Conservation (phyloP, 2,329 filamentous ascomycete genomes). For the Xylariaceae sp. region DNA sequence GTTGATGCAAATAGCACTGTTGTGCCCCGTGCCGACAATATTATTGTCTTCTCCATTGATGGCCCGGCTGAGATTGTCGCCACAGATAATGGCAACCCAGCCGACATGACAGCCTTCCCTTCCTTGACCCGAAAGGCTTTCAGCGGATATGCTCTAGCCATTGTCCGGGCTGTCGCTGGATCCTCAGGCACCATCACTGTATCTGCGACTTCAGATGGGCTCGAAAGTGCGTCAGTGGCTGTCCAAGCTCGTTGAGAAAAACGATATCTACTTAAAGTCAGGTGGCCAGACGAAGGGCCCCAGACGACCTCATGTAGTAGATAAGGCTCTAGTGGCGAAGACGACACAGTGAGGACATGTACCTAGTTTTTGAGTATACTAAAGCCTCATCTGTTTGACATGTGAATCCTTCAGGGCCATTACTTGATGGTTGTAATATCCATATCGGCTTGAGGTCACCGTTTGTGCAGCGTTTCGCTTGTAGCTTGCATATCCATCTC, state of each 20-base stretch:
- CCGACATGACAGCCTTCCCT: conserved; percentile 41
- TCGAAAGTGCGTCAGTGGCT: conserved; percentile 15
- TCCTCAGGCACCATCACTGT: conserved; percentile 24
- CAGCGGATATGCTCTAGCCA: conserved; percentile 37
- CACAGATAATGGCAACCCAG: conserved; percentile 50
- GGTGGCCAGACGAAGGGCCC: too few species aligned
- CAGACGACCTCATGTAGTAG: too few species aligned
- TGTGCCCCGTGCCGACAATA: conserved; percentile 40
- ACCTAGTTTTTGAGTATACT: too few species aligned
- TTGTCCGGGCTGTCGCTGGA: conserved; percentile 32
- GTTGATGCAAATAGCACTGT: conserved; percentile 40
- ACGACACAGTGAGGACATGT: too few species aligned
- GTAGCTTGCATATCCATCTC: conserved; percentile 18
- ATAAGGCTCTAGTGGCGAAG: too few species aligned
- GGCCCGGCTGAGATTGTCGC: conserved; percentile 44
- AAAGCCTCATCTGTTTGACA: too few species aligned
- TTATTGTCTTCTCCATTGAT: conserved; percentile 40
- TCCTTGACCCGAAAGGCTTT: conserved; percentile 38
- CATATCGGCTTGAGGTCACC: not conserved
- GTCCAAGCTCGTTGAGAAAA: conserved; percentile 8
- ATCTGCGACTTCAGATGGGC: conserved; percentile 17
- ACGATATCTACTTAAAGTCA: not conserved
- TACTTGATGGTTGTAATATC: not conserved
- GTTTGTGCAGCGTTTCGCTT: not conserved
- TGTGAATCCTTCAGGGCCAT: too few species aligned